Conservation (phyloP, 257 asterid species). For the Solanum ossicruentum region DNA sequence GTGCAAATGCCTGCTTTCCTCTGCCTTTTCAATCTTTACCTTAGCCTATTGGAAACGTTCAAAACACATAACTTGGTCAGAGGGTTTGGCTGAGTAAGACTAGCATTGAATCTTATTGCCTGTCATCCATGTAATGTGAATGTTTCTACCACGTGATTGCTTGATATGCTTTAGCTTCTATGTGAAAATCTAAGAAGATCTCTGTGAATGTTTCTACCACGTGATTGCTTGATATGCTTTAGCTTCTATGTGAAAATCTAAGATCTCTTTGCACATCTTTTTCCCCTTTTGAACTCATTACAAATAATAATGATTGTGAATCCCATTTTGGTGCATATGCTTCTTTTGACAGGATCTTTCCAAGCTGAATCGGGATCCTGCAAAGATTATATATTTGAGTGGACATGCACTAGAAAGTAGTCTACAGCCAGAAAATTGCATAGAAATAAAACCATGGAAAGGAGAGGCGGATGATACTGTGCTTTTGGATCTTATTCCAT, state of each 20-base stretch:
- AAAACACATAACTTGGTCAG: neutral
- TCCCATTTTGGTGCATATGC: neutral
- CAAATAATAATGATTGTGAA: neutral
- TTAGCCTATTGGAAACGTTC: neutral
- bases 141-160: neutral
- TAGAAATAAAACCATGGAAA: slow-evolving; percentile 59
- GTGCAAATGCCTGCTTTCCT: neutral
- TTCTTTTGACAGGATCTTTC: slow-evolving; percentile 59
- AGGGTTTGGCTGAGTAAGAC: neutral
- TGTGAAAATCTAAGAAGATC: too few relatives aligned
- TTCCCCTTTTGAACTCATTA: neutral
- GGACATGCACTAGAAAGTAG: slow-evolving; percentile 70
- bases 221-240: neutral
- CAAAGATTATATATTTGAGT: slow-evolving; percentile 60
- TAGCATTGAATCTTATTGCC: neutral
- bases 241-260: neutral
- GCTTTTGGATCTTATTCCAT: slow-evolving; percentile 81
- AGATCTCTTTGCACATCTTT: neutral
- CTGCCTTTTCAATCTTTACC: neutral
- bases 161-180: too few relatives aligned
- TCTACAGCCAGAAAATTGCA: slow-evolving; percentile 72
- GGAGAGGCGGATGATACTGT: slow-evolving; percentile 76
- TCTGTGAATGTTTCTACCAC: neutral
- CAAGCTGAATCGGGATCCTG: slow-evolving; percentile 77
- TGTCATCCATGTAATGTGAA: neutral